Percentiles rank a stretch among this genome's conserved stretches.
phyloP scores from a whole-genome alignment of 306 rosid genomes.

The Parietaria judaica region DNA sequence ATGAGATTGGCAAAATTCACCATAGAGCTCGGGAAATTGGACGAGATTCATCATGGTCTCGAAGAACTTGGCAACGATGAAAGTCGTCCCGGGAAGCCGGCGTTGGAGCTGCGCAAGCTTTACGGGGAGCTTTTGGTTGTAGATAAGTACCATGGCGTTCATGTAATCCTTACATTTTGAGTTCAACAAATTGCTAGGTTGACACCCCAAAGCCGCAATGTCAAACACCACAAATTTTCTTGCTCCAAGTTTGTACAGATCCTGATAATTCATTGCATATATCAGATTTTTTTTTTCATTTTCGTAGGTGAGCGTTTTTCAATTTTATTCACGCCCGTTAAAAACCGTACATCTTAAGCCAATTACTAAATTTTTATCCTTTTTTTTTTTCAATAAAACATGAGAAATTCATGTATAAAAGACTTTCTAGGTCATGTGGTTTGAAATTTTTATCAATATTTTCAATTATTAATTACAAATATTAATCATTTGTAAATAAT shows the following conservation, averaged over 20 bases:
- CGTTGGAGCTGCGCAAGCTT: neutral
- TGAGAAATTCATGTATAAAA: too few species aligned
- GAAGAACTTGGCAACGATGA: neutral
- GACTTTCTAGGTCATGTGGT: too few species aligned
- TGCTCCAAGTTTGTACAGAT: constrained; percentile 6
- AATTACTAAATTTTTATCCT: too few species aligned
- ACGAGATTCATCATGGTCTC: neutral
- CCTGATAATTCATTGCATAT: neutral
- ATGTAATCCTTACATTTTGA: constrained; percentile 3
- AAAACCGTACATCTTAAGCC: too few species aligned
- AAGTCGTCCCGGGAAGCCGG: neutral
- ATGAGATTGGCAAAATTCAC: neutral
- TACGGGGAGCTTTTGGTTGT: neutral
- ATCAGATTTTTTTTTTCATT: too few species aligned
- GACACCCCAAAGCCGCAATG: constrained; percentile 5
- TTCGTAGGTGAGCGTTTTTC: too few species aligned
- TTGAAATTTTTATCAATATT: too few species aligned
- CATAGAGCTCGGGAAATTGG: neutral
- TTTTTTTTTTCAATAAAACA: too few species aligned
- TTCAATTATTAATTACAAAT: too few species aligned
- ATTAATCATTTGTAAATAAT: too few species aligned
- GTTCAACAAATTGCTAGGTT: neutral
- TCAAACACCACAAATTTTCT: constrained; percentile 13
- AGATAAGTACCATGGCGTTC: neutral
- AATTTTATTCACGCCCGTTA: too few species aligned